A percentile compares a stretch with the other conserved stretches of the same genome.
Conservation (phyloP, 2,329 filamentous ascomycete genomes). For the Sclerotiophoma versabilis region DNA sequence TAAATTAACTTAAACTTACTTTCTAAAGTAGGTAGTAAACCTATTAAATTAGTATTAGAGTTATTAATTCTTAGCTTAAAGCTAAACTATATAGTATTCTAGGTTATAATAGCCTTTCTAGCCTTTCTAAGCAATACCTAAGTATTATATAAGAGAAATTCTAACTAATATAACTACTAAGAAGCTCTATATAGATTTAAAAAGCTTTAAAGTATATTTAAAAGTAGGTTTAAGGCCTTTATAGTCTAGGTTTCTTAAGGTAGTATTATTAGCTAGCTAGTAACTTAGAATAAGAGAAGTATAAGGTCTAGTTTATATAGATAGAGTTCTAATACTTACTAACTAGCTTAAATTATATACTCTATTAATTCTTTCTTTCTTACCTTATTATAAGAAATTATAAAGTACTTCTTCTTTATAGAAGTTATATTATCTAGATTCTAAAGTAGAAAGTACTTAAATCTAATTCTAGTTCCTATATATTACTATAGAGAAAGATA, state of each 20-base stretch:
- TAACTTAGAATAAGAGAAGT: background rate
- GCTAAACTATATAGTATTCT: constrained; percentile 12
- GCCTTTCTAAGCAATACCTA: constrained; percentile 12
- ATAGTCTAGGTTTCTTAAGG: background rate
- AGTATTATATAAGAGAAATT: constrained; percentile 2
- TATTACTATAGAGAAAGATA: constrained; percentile 12
- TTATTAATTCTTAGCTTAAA: constrained; percentile 15
- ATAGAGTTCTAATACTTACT: background rate
- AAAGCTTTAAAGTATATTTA: background rate
- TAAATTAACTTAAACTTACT: constrained; percentile 17
- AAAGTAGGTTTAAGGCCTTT: background rate
- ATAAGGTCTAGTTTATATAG: background rate
- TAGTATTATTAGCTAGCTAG: background rate
- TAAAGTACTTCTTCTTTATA: constrained; percentile 21
- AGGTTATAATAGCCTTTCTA: constrained; percentile 14
- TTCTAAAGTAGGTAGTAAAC: background rate
- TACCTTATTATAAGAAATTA: constrained; percentile 9
- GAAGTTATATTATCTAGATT: constrained; percentile 15
- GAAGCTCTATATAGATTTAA: background rate
- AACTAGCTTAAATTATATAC: background rate
- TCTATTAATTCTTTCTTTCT: constrained; percentile 8
- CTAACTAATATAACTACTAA: background rate
- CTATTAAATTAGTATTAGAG: constrained; percentile 18
- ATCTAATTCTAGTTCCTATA: constrained; percentile 6
- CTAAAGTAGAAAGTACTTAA: background rate